These are phyloP conservation scores for Acrocalymma vagum DNA, from an alignment of 2,329 filamentous ascomycete species.

Conservation along the genomic window DNA sequence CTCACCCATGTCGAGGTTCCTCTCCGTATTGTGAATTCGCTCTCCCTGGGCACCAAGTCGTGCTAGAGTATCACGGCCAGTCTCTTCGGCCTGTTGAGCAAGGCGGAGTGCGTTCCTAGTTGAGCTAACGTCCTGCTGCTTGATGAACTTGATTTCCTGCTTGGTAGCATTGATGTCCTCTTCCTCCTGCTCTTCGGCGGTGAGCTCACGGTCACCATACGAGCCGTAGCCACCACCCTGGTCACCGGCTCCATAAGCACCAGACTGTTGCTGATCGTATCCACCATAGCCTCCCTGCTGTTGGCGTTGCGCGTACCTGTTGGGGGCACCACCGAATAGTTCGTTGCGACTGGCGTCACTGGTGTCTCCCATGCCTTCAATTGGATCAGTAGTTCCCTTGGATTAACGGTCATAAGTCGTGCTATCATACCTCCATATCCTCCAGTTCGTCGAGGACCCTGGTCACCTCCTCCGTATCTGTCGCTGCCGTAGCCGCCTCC, in stretches of 20 bases:
- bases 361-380: slow-evolving; percentile 61
- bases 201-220: slow-evolving; percentile 78
- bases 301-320: slow-evolving; percentile 56
- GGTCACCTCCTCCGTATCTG: slow-evolving; percentile 56
- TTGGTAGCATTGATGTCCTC: slow-evolving; percentile 77
- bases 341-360: slow-evolving; percentile 68
- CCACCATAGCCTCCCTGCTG: slow-evolving; percentile 33
- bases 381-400: slow-evolving; percentile 58
- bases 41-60: slow-evolving; percentile 45
- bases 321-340: slow-evolving; percentile 68
- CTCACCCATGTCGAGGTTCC: no score
- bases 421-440: slow-evolving; percentile 49
- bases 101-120: slow-evolving; percentile 70
- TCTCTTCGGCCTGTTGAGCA: slow-evolving; percentile 74
- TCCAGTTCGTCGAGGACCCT: slow-evolving; percentile 40
- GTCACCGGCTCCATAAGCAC: slow-evolving; percentile 30
- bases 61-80: slow-evolving; percentile 60
- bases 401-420: slow-evolving; percentile 55
- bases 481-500: slow-evolving; percentile 54
- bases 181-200: slow-evolving; percentile 79
- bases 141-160: slow-evolving; percentile 77
- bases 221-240: slow-evolving; percentile 51
- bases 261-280: slow-evolving; percentile 28
- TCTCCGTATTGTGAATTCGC: slow-evolving; percentile 39
- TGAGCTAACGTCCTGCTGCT: slow-evolving; percentile 74